Conservation (phyloP, 2,329 filamentous ascomycete species). For the Penicillium brevicompactum region DNA sequence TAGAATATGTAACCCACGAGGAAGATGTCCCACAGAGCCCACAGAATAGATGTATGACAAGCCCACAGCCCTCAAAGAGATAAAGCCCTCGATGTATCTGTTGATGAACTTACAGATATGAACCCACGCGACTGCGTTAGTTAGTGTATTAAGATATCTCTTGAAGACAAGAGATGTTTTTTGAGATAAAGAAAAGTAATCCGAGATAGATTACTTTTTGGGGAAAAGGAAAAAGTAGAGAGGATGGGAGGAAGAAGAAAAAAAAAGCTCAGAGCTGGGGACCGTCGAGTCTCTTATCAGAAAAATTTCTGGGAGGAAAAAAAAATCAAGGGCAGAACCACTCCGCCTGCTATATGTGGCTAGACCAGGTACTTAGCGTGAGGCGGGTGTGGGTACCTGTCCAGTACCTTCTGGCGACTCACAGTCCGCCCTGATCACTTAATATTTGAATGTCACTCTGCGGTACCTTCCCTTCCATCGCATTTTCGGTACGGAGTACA, state of each 20-base stretch:
- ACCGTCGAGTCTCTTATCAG: conserved; percentile 32
- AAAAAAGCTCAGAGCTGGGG: conserved; percentile 25
- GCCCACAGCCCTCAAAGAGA: conserved; percentile 47
- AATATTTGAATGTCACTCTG: conserved; percentile 13
- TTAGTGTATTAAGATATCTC: conserved; percentile 22
- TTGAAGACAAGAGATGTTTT: conserved; percentile 19
- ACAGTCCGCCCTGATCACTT: conserved; percentile 4
- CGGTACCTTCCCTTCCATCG: not conserved
- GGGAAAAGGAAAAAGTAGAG: conserved; percentile 12
- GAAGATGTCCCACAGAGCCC: conserved; percentile 41
- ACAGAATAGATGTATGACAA: conserved; percentile 45
- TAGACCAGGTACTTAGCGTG: conserved; percentile 21
- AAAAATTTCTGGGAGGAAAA: conserved; percentile 24
- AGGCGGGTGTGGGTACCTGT: conserved; percentile 24
- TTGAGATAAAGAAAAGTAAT: conserved; percentile 16
- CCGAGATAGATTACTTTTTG: conserved; percentile 15
- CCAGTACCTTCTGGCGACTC: conserved; percentile 6
- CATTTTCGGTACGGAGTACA: not conserved
- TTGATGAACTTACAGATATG: conserved; percentile 39
- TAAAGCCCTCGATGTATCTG: conserved; percentile 41
- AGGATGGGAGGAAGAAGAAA: conserved; percentile 24
- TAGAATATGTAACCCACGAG: conserved; percentile 46
- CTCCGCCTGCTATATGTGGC: conserved; percentile 28
- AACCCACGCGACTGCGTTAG: conserved; percentile 37
- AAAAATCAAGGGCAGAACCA: conserved; percentile 34